Percentiles rank a stretch among this genome's conserved stretches.
phyloP scores from a whole-genome alignment of 176 grass and related monocot species.

The Pharus latifolius region DNA sequence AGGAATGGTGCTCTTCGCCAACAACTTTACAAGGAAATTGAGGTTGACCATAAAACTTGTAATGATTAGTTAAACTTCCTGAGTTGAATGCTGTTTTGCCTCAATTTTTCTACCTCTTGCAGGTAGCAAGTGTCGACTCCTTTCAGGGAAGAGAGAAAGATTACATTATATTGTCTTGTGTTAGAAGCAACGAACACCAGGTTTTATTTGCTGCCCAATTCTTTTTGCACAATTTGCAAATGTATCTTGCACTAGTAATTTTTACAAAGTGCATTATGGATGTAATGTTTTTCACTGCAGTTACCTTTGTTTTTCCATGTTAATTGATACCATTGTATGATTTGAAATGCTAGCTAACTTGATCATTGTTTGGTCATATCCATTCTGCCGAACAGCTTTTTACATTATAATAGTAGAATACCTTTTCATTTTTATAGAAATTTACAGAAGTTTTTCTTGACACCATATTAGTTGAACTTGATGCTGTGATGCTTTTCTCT shows the following conservation, averaged over 20 bases:
- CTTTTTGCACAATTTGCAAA: not conserved
- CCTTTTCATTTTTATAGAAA: not conserved
- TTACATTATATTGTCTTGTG: constrained; percentile 98
- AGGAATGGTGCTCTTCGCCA: constrained; percentile 94
- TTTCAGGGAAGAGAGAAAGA: constrained; percentile 99
- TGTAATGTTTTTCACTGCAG: not conserved
- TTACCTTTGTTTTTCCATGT: not conserved
- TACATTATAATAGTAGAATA: not conserved
- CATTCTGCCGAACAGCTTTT: not conserved
- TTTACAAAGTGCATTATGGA: not conserved
- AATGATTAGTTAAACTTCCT: not conserved
- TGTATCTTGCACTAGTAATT: not conserved
- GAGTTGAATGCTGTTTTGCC: not conserved
- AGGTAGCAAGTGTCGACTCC: constrained; percentile 99
- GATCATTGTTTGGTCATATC: not conserved
- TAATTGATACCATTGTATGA: not conserved
- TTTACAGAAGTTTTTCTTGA: not conserved
- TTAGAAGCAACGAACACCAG: constrained; percentile 99
- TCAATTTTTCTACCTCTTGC: constrained; percentile 20
- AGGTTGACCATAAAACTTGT: constrained; percentile 34
- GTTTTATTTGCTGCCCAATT: constrained; percentile 8
- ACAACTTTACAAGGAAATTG: constrained; percentile 99
- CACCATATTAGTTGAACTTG: not conserved
- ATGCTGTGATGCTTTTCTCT: not conserved
- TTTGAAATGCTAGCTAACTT: not conserved